These are phyloP conservation scores for Lotmaria passim DNA, from an alignment of 208 protist species.

Conservation along the genomic window DNA sequence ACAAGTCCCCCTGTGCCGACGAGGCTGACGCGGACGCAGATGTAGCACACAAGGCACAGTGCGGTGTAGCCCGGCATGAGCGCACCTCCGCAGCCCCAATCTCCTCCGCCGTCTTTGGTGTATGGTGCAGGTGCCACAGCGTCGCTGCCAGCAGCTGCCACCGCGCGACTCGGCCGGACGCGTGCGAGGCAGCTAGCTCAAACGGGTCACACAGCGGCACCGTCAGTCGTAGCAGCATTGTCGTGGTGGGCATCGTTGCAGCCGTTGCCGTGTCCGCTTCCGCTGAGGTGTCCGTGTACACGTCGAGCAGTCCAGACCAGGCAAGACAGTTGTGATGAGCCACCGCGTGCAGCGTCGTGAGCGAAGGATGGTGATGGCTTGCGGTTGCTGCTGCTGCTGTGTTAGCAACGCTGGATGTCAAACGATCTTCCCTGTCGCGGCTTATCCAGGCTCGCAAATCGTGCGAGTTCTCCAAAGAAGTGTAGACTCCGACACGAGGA, in stretches of 20 bases:
- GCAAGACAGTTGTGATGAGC: slow-evolving; percentile 84
- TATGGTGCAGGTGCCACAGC: not conserved
- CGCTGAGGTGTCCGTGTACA: slow-evolving; percentile 23
- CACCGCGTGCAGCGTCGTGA: slow-evolving; percentile 3
- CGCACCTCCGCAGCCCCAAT: no score
- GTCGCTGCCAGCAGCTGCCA: slow-evolving; percentile 36
- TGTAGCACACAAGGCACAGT: slow-evolving; percentile 19
- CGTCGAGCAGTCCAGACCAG: slow-evolving; percentile 61
- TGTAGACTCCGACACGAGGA: not conserved
- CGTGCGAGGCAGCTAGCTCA: slow-evolving; percentile 9
- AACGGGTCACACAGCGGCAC: slow-evolving; percentile 27
- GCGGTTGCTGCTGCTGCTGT: no score
- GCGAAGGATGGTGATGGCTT: not conserved
- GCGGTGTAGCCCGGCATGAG: not conserved
- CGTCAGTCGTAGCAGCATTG: slow-evolving; percentile 19
- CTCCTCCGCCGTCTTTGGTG: not conserved
- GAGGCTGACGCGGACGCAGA: not conserved
- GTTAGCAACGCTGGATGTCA: no score
- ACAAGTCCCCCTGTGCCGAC: not conserved
- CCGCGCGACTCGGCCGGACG: slow-evolving; percentile 26
- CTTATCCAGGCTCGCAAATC: no score
- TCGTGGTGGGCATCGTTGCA: not conserved
- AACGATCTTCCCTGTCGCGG: no score
- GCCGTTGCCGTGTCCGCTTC: not conserved
- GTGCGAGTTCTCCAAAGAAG: not conserved